phyloP scores from a whole-genome alignment of 225 moss, liverwort and hornwort species.

The Pseudisothecium myosuroides region DNA sequence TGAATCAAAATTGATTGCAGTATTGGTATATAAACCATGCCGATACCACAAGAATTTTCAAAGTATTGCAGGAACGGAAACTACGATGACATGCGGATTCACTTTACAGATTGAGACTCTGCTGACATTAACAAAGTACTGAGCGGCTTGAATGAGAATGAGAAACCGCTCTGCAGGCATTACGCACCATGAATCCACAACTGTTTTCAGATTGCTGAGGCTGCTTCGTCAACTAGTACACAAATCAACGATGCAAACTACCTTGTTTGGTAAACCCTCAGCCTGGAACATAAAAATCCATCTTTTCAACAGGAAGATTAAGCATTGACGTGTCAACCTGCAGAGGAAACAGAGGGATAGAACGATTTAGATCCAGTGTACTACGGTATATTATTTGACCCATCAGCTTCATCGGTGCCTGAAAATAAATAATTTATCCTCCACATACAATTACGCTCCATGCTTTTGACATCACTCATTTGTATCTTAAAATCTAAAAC shows the following conservation, averaged over 20 bases:
- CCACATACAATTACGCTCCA: neutral
- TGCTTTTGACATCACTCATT: neutral
- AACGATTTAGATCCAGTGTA: neutral
- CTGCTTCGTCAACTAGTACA: neutral
- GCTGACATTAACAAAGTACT: neutral
- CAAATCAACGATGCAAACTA: neutral
- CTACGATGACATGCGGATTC: neutral
- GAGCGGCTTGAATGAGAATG: neutral
- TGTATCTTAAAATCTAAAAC: neutral
- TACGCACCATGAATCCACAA: neutral
- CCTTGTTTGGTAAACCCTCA: conserved; percentile 14
- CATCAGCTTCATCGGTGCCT: neutral
- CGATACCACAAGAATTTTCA: neutral
- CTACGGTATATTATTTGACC: neutral
- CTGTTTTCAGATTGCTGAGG: neutral
- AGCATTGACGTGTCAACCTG: conserved; percentile 91
- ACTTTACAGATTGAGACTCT: neutral
- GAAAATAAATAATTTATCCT: neutral
- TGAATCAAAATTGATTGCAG: neutral
- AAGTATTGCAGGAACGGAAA: neutral
- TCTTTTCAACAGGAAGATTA: conserved; percentile 88
- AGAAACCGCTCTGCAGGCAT: neutral
- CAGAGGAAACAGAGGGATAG: neutral
- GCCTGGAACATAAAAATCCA: conserved; percentile 93
- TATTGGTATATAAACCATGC: neutral